Conservation (phyloP, 1,284 basidiomycete genomes). For the Xanthoconium separans region DNA sequence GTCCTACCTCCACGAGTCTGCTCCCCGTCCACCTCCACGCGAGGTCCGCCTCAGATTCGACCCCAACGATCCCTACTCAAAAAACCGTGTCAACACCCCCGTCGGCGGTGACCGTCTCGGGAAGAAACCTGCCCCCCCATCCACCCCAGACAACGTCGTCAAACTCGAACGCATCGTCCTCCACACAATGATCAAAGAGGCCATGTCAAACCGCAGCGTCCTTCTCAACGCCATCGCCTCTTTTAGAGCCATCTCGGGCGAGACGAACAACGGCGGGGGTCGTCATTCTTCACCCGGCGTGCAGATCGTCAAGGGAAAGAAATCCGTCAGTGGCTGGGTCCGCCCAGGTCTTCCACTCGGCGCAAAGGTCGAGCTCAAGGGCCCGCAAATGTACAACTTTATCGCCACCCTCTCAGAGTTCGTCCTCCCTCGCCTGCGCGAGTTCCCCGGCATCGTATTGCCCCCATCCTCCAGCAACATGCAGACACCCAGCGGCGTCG, state of each 20-base stretch:
- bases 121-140: conserved; percentile 62
- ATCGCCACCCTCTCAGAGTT: conserved; percentile 88
- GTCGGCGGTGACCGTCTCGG: conserved; percentile 72
- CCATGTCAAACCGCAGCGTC: conserved; percentile 70
- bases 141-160: conserved; percentile 67
- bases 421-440: conserved; percentile 89
- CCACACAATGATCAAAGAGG: conserved; percentile 83
- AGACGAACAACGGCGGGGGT: conserved; percentile 71
- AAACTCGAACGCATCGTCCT: conserved; percentile 82
- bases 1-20: conserved; percentile 80
- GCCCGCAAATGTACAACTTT: conserved; percentile 93
- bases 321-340: conserved; percentile 85
- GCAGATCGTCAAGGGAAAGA: conserved; percentile 77
- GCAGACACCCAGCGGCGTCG: conserved; percentile 73
- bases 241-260: conserved; percentile 85
- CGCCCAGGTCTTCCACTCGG: conserved; percentile 83
- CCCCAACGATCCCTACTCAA: conserved; percentile 76
- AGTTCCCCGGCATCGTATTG: conserved; percentile 82
- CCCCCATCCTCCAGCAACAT: conserved; percentile 62
- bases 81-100: conserved; percentile 69
- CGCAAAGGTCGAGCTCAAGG: conserved; percentile 87
- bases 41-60: conserved; percentile 71
- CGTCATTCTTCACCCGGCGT: conserved; percentile 73
- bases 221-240: conserved; percentile 88
- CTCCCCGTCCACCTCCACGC: conserved; percentile 50